These are phyloP conservation scores for Eimeria sp. DNA, from an alignment of 169 alveolate species.

Conservation along the genomic window DNA sequence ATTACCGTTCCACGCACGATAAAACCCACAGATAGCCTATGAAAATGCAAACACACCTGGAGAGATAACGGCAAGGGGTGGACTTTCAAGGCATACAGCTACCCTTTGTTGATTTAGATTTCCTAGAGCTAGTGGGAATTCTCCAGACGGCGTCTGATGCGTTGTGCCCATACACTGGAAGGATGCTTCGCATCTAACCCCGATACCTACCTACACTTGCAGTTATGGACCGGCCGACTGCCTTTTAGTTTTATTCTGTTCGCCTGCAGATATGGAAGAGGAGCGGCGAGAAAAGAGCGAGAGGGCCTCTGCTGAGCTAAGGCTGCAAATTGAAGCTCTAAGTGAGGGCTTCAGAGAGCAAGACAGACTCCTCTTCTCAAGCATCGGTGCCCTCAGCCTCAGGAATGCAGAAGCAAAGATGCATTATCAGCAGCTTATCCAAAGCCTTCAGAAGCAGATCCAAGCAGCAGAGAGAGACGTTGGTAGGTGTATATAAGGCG, in stretches of 20 bases:
- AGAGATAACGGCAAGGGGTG: not conserved
- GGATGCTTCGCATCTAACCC: not conserved
- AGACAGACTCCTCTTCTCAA: constrained; percentile 37
- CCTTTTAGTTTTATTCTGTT: not conserved
- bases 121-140: not conserved
- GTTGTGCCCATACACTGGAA: not conserved
- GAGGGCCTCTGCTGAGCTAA: constrained; percentile 6
- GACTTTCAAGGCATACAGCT: not conserved
- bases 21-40: not conserved
- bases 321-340: not conserved
- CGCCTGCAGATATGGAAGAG: constrained; percentile 37
- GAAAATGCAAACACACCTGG: not conserved
- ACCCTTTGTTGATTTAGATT: not conserved
- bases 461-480: constrained; percentile 64
- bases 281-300: constrained; percentile 47
- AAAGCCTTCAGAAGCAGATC: constrained; percentile 36
- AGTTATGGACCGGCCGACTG: not conserved
- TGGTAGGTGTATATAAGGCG: not conserved
- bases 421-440: constrained; percentile 45
- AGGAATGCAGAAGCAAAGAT: constrained; percentile 14
- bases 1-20: not conserved
- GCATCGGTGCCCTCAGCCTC: constrained; percentile 18
- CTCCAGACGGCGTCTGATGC: not conserved
- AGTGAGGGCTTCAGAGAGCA: constrained; percentile 16
- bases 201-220: not conserved